Conservation (phyloP, 495 filamentous ascomycete species). For the Talaromyces wortmannii region DNA sequence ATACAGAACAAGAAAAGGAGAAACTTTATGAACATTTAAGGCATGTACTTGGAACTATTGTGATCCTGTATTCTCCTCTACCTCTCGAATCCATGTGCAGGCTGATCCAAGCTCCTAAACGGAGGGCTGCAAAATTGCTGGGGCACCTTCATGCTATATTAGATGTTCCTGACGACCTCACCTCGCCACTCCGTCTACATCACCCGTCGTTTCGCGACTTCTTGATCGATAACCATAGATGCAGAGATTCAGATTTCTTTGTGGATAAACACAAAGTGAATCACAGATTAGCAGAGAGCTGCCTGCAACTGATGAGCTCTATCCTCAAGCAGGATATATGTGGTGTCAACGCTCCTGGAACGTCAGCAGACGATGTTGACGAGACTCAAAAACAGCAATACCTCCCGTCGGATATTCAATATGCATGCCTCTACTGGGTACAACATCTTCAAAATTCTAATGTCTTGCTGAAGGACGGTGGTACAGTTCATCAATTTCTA, state of each 20-base stretch:
- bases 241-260: slow-evolving; percentile 22
- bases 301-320: slow-evolving; percentile 22
- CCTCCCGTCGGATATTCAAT: slow-evolving; percentile 22
- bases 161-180: slow-evolving; percentile 18
- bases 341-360: slow-evolving; percentile 19
- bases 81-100: too few relatives aligned
- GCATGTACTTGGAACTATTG: too few relatives aligned
- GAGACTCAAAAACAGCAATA: slow-evolving; percentile 9
- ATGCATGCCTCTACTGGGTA: slow-evolving; percentile 22
- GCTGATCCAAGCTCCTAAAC: too few relatives aligned
- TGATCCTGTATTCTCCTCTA: too few relatives aligned
- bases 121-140: slow-evolving; percentile 4
- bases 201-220: slow-evolving; percentile 48
- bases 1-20: too few relatives aligned
- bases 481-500: slow-evolving; percentile 11
- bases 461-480: slow-evolving; percentile 4
- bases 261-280: slow-evolving; percentile 28
- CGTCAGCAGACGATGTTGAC: slow-evolving; percentile 1
- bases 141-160: slow-evolving; percentile 24
- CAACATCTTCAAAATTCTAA: slow-evolving; percentile 14
- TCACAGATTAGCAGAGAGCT: slow-evolving; percentile 19
- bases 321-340: slow-evolving; percentile 30
- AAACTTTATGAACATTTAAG: too few relatives aligned
- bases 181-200: slow-evolving; percentile 24
- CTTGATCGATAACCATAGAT: slow-evolving; percentile 30